phyloP scores from a whole-genome alignment of 371 early-diverging fungal species.

The Mucor saturninus region DNA sequence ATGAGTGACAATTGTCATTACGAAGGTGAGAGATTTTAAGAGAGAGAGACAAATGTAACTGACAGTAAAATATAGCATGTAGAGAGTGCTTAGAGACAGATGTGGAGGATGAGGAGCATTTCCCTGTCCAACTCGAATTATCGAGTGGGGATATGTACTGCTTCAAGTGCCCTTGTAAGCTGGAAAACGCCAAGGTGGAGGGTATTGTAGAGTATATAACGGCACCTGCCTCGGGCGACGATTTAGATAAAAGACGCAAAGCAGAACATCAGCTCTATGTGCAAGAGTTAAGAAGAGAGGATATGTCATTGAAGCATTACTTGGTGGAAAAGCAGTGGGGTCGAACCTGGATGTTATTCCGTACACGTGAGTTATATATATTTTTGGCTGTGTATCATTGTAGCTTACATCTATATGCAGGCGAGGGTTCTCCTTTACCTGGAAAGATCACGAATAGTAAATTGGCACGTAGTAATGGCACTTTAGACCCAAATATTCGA shows the following conservation, averaged over 20 bases:
- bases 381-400: neutral
- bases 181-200: neutral
- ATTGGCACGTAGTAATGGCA: conserved; percentile 42
- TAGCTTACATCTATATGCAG: conserved; percentile 9
- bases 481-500: conserved; percentile 47
- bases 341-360: conserved; percentile 50
- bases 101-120: conserved; percentile 17
- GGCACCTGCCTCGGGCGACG: conserved; percentile 25
- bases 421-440: conserved; percentile 49
- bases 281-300: conserved; percentile 51
- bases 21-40: conserved; percentile 22
- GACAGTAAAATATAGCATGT: conserved; percentile 20
- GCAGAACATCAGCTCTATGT: conserved; percentile 46
- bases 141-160: conserved; percentile 31
- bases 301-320: conserved; percentile 47
- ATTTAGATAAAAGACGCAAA: conserved; percentile 48
- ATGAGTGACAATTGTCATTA: conserved; percentile 26
- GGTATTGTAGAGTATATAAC: conserved; percentile 17
- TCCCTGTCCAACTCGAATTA: conserved; percentile 37
- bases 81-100: conserved; percentile 25
- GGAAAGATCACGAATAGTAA: conserved; percentile 41
- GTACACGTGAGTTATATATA: conserved; percentile 42
- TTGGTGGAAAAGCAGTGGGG: conserved; percentile 51
- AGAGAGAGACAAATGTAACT: neutral
- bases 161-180: conserved; percentile 27